Evolutionary conservation across 768 basidiomycete genomes (phyloP).

Genomic region (Roridomyces roridus): DNA sequence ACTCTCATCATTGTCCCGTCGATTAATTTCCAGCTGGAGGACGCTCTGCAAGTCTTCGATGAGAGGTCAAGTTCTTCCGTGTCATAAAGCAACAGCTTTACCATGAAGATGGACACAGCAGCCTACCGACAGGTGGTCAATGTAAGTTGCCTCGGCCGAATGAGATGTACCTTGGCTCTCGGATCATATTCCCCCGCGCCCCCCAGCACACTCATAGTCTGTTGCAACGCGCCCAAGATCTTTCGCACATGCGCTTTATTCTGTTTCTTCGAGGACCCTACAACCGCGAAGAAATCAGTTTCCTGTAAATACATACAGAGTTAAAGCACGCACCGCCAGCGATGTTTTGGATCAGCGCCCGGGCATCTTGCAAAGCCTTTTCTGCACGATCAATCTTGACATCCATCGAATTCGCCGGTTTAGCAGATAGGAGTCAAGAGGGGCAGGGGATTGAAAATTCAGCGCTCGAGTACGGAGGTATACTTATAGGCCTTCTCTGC

Average conservation of each 20-base stretch:
- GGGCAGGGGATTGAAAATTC: too few relatives aligned
- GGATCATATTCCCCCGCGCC: neutral
- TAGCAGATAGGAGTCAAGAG: too few relatives aligned
- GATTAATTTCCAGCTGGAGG: constrained; percentile 5
- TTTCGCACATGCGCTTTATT: constrained; percentile 1
- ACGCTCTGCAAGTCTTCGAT: neutral
- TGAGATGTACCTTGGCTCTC: neutral
- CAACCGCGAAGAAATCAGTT: neutral
- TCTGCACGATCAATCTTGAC: constrained; percentile 3
- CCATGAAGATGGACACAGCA: neutral
- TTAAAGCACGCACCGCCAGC: neutral
- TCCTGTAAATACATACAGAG: neutral
- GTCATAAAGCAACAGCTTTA: neutral
- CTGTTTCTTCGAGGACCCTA: constrained; percentile 5
- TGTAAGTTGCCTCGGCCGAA: neutral
- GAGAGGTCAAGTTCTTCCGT: neutral
- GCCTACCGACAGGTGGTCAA: neutral
- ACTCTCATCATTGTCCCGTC: constrained; percentile 2
- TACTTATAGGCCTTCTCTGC: too few relatives aligned
- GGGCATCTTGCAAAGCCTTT: neutral
- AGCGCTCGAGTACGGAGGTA: too few relatives aligned
- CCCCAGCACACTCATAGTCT: neutral
- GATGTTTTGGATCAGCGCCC: neutral
- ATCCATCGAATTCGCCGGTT: too few relatives aligned
- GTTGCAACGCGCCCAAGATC: neutral